phyloP scores from a whole-genome alignment of 2,329 filamentous ascomycete genomes.

The Penicillium sp. region DNA sequence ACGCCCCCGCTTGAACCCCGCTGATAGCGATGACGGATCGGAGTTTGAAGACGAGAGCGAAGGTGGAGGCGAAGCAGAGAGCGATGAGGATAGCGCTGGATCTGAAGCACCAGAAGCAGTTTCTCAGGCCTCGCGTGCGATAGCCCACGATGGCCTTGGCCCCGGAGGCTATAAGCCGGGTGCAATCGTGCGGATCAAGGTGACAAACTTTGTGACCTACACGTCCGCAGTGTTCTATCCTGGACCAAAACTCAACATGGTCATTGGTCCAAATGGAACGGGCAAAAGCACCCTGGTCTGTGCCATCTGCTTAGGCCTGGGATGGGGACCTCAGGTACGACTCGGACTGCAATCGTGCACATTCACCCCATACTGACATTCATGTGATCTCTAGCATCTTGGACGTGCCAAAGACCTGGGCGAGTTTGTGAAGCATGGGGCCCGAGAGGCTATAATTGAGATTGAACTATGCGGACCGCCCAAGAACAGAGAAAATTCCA shows the following conservation, averaged over 20 bases:
- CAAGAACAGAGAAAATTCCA: constrained; percentile 59
- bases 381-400: constrained; percentile 55
- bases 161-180: constrained; percentile 56
- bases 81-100: constrained; percentile 5
- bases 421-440: constrained; percentile 92
- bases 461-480: constrained; percentile 75
- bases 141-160: constrained; percentile 10
- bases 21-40: constrained; percentile 20
- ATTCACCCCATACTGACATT: neutral
- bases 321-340: constrained; percentile 67
- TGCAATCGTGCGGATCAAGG: constrained; percentile 80
- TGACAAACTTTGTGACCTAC: constrained; percentile 93
- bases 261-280: constrained; percentile 97
- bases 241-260: constrained; percentile 93
- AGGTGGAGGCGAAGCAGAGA: neutral
- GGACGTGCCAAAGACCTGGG: constrained; percentile 80
- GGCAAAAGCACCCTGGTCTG: constrained; percentile 97
- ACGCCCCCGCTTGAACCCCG: constrained; percentile 30
- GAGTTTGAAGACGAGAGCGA: constrained; percentile 4
- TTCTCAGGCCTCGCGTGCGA: constrained; percentile 3
- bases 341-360: neutral
- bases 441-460: constrained; percentile 74
- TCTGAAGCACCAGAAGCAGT: neutral
- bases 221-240: constrained; percentile 86
- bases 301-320: constrained; percentile 89